Evolutionary conservation across 1,139 yeast species (phyloP).

Genomic region (Diutina siamensis): DNA sequence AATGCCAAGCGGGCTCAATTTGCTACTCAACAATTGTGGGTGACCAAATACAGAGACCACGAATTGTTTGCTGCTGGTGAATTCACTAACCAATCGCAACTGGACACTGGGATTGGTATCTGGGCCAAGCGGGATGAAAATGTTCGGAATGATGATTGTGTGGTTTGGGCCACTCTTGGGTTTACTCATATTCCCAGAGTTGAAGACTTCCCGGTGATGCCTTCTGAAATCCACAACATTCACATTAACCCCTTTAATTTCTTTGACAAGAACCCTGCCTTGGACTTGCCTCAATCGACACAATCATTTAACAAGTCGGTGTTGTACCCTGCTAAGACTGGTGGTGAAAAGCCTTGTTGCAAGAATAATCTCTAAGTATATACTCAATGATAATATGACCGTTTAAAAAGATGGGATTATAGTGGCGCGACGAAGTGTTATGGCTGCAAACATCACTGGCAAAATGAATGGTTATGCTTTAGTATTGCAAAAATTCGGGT

Average conservation of each 20-base stretch:
- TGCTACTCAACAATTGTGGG: slow-evolving; percentile 71
- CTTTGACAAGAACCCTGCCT: slow-evolving; percentile 73
- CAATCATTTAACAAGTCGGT: slow-evolving; percentile 52
- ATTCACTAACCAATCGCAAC: slow-evolving; percentile 63
- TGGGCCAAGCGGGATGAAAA: slow-evolving; percentile 57
- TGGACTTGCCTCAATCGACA: slow-evolving; percentile 68
- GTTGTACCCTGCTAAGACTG: slow-evolving; percentile 8
- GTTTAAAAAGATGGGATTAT: too few species aligned
- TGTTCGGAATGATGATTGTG: slow-evolving; percentile 72
- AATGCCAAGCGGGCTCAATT: slow-evolving; percentile 58
- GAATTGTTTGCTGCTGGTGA: slow-evolving; percentile 69
- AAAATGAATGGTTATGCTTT: too few species aligned
- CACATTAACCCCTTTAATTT: slow-evolving; percentile 65
- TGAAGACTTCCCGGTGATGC: slow-evolving; percentile 93
- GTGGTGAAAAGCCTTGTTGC: slow-evolving; percentile 24
- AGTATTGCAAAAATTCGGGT: too few species aligned
- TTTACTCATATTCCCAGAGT: slow-evolving; percentile 82
- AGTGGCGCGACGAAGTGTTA: too few species aligned
- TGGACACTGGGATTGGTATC: slow-evolving; percentile 49
- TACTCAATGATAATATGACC: neutral
- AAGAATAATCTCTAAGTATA: slow-evolving; percentile 21
- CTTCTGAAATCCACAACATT: slow-evolving; percentile 64
- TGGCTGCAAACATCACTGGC: neutral
- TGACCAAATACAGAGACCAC: slow-evolving; percentile 58
- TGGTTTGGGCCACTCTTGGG: slow-evolving; percentile 81